These are phyloP conservation scores for Oryza glumipatula DNA, from an alignment of 176 grass and related monocot species.

Conservation along the genomic window DNA sequence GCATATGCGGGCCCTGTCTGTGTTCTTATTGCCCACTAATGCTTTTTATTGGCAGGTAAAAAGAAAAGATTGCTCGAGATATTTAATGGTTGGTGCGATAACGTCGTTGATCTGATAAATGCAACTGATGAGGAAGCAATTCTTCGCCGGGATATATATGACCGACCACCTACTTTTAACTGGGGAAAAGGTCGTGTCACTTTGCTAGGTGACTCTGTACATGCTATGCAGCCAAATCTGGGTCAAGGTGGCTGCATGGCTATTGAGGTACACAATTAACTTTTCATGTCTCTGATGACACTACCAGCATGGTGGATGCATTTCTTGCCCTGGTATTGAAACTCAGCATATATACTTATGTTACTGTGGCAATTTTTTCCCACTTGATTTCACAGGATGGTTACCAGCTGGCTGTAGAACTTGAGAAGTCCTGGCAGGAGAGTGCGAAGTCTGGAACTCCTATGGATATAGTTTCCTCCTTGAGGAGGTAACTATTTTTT, in stretches of 20 bases:
- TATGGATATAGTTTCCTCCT: slow-evolving; percentile 74
- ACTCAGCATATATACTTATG: slow-evolving; percentile 6
- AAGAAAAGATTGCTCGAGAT: slow-evolving; percentile 75
- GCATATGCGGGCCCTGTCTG: neutral
- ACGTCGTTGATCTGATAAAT: slow-evolving; percentile 82
- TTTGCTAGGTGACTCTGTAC: slow-evolving; percentile 95
- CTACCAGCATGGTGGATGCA: neutral
- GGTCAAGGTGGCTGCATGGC: slow-evolving; percentile 99
- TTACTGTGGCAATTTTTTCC: neutral
- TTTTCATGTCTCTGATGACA: slow-evolving; percentile 13
- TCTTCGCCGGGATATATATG: slow-evolving; percentile 92
- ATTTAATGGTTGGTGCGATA: slow-evolving; percentile 95
- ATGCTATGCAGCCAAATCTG: slow-evolving; percentile 99
- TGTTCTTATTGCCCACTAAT: slow-evolving; percentile 28
- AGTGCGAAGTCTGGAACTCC: slow-evolving; percentile 68
- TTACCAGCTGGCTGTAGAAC: slow-evolving; percentile 95
- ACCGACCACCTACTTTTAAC: slow-evolving; percentile 72
- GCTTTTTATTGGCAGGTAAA: slow-evolving; percentile 59
- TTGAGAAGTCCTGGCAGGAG: slow-evolving; percentile 84
- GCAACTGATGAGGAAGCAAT: slow-evolving; percentile 89
- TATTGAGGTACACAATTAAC: slow-evolving; percentile 75
- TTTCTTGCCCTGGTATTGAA: slow-evolving; percentile 29
- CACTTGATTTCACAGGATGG: slow-evolving; percentile 70
- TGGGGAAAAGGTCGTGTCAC: slow-evolving; percentile 96
- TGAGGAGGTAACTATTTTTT: slow-evolving; percentile 72